Evolutionary conservation across 106 monocot species (phyloP), one percentile per base, ranked within the genome.

Genomic region (Dactylorhiza incarnata): DNA sequence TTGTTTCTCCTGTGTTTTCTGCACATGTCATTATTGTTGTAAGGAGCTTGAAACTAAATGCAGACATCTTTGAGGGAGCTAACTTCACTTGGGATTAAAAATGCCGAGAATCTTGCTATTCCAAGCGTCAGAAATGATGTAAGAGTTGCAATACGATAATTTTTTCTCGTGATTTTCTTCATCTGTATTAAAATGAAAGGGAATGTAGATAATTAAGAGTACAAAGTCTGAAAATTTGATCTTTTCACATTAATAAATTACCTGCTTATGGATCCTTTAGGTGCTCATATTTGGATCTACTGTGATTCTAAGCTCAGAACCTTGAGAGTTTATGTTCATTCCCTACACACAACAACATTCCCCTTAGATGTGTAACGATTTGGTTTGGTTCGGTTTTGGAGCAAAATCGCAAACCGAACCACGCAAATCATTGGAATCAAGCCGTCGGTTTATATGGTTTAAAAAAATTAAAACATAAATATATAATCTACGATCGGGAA

Each of bases 111-210:
- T 54, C 85, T 99, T 54, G 94, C 94, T 50, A 89, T 94, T 80
- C 94, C 97, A 71, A 99, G 97, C 67, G 86, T 97, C 19, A 89
- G 97, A 78, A 99, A 99, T 85, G 97, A 94, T 88, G 97, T 94
- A 85, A 86, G 90, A n/a, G 75, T 24, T 67, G 4, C 47, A 13
- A 51, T 48, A 16, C 43, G 73, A 45, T 69, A 69, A 46, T 69
- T 69, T 66, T 14, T 69, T 69, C 45, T 13, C 45, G 45, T 68
- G 16, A 46, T 45, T 69, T 46, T 69, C 14, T 16, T 69, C 16
- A 3, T 66, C 17, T 8, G 26, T 1, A 25, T 37, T 5, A 66
- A 66, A 29, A 26, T 26, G 9, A 11, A 25, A 12, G 12, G 29
- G 26, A 66, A 29, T 66, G 8, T 66, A 22, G 26, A 12, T 66